Conservation (phyloP, 305 asterid species). For the Rubia balearica region DNA sequence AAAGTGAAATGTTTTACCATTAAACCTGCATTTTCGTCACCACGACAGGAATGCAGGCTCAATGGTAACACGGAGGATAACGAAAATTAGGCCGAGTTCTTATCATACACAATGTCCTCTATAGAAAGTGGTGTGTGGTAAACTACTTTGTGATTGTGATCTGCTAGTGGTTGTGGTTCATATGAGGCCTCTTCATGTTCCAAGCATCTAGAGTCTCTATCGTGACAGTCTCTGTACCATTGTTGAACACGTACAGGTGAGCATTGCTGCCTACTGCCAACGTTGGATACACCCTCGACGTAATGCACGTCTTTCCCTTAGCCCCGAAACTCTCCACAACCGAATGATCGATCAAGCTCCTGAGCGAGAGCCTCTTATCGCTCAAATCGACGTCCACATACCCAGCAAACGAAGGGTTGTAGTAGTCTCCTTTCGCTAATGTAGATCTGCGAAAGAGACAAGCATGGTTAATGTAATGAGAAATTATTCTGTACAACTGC, state of each 20-base stretch:
- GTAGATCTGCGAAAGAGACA: slow-evolving; percentile 20
- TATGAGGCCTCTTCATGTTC: slow-evolving; percentile 31
- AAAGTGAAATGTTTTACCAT: too few relatives aligned
- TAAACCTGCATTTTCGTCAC: too few relatives aligned
- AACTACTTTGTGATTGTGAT: too few relatives aligned
- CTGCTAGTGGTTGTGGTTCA: slow-evolving; percentile 9
- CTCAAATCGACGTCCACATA: slow-evolving; percentile 35
- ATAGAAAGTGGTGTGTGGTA: too few relatives aligned
- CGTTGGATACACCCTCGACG: slow-evolving; percentile 38
- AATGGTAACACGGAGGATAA: too few relatives aligned
- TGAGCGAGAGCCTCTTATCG: slow-evolving; percentile 32
- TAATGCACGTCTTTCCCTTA: slow-evolving; percentile 31
- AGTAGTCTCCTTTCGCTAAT: slow-evolving; percentile 15
- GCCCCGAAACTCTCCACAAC: slow-evolving; percentile 42
- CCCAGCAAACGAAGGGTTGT: slow-evolving; percentile 35
- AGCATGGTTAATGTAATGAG: not conserved
- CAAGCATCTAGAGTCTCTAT: slow-evolving; percentile 31
- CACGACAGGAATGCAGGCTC: too few relatives aligned
- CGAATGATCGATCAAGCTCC: slow-evolving; percentile 42
- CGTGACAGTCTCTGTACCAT: slow-evolving; percentile 28
- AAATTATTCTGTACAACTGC: not conserved
- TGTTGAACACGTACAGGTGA: slow-evolving; percentile 33
- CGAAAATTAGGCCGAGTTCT: too few relatives aligned
- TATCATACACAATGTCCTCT: too few relatives aligned
- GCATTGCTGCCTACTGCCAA: slow-evolving; percentile 24